Evolutionary conservation across 306 rosid genomes (phyloP).

Genomic region (Cyamopsis tetragonoloba): DNA sequence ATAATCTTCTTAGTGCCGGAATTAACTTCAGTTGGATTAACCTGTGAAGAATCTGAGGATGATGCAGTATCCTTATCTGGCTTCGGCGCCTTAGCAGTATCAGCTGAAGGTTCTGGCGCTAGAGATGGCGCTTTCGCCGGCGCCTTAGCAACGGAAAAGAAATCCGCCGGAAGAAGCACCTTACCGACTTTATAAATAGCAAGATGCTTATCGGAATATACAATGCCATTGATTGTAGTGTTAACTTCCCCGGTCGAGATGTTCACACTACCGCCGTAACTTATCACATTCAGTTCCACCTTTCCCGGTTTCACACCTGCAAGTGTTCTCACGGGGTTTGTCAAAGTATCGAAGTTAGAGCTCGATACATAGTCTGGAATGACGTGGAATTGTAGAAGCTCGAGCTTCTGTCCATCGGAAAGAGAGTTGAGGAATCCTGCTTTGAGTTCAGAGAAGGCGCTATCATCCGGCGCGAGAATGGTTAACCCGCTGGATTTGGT

Average conservation of each 20-base stretch:
- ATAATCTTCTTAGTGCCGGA: constrained; percentile 15
- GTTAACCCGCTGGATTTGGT: constrained; percentile 50
- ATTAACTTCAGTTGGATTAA: background rate
- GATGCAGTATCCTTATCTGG: constrained; percentile 30
- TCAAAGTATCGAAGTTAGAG: constrained; percentile 58
- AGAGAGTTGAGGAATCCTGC: constrained; percentile 61
- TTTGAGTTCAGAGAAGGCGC: constrained; percentile 52
- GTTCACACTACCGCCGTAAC: constrained; percentile 60
- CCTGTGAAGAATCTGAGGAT: constrained; percentile 25
- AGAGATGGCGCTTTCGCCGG: constrained; percentile 38
- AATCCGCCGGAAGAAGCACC: constrained; percentile 54
- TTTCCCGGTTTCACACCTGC: constrained; percentile 52
- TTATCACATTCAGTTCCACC: constrained; percentile 51
- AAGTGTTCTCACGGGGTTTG: constrained; percentile 61
- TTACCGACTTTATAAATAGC: constrained; percentile 59
- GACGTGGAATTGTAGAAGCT: constrained; percentile 57
- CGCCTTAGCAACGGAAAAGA: constrained; percentile 37
- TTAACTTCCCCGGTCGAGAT: constrained; percentile 58
- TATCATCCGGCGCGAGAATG: constrained; percentile 51
- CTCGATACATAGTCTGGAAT: constrained; percentile 44
- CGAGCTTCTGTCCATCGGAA: constrained; percentile 47
- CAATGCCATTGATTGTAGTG: constrained; percentile 49
- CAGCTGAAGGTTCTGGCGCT: constrained; percentile 24
- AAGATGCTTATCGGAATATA: constrained; percentile 55
- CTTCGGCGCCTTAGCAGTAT: constrained; percentile 30